Evolutionary conservation across 768 basidiomycete species (phyloP), one percentile per base, ranked within the genome.

Genomic region (Leccinum obscurum): DNA sequence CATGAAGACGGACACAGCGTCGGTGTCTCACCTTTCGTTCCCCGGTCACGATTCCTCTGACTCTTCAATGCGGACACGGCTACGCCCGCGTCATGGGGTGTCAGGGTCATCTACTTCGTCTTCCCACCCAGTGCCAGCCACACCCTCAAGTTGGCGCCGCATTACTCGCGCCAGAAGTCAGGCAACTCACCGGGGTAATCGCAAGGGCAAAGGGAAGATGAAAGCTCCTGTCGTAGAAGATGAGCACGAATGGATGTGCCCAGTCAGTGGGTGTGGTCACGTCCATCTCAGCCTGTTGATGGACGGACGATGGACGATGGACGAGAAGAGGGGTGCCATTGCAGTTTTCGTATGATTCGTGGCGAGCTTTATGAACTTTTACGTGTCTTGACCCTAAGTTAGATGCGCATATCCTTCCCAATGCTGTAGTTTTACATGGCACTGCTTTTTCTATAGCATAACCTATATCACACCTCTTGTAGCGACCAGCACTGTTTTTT

Each of bases 171-270:
- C 32, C 6, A 60, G 52, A 54, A 8, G 39, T 3, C 59, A 54
- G 41, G 37, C 15, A 14, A 52, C 14, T 26, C 64, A 55, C 7
- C 64, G 66, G 44, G 60, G 64, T 32, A 75, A 62, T 44, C 68
- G 73, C 62, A 62, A 77, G 53, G 73, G 62, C 52, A 62, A 78
- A 57, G 73, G 62, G 66, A 80, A 77, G 60, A 73, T 66, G 60
- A 76, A 65, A 66, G 66, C 46, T 32, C 75, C 62, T 64, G 73
- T 59, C 62, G 79, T 68, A 20, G 81, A 86, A 66, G 84, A 75
- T 32, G 77, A 78, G 66, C 77, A 81, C 65, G 78, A 83, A 66
- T 92, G 87, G 87, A 64, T 50, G 15, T 92, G 89, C 67, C 89
- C 89, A 0, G 86, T 90, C 2, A 64, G 77, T 3, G 79, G 78